Base-by-base conservation (phyloP, 306 rosid genomes). In the Sesbania bispinosa region DNA sequence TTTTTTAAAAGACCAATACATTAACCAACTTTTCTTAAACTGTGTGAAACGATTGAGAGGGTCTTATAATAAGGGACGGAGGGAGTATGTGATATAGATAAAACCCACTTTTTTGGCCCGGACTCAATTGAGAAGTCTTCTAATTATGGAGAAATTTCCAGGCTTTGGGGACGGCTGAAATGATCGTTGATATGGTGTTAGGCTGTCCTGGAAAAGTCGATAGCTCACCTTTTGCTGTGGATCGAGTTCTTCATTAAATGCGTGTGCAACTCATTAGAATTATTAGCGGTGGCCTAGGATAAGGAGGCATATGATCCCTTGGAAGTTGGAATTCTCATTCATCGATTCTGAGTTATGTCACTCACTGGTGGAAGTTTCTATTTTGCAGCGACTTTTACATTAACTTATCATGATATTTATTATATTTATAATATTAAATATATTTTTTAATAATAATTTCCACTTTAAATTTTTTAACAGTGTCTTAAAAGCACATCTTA, bases 111-210 rank as follows among this genome's bases (percentile, higher is more conserved):
- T 20, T 8, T 6, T 20, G 41, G 20, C 32, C 41, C 27, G 14
- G 4, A n/a, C n/a, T n/a, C 26, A 30, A 10, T 41, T 72, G 19
- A n/a, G 29, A 51, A 75, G 48, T 59, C 10, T 63, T 62, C 32
- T 81, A 18, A 66, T 76, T 60, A 19, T 18, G 69, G 39, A 72
- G 50, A 55, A 69, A 69, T 82, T 76, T 84, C 20, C 85, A 93
- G 96, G 97, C 97, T 69, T 67, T 90, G 57, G 98, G 97, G 38
- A 93, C 96, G 32, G 93, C 97, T 54, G 98, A 93, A 87, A 83
- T 90, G 89, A 70, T 90, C 11, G 81, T 75, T 69, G 85, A 81
- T 57, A 84, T 84, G 92, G 90, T 90, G 82, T 58, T 88, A 77
- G 93, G 92, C 38, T 70, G 70, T 63, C 78, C 84, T 50, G 79